Evolutionary conservation across 345 rosid genomes (phyloP), one percentile per base, ranked within the genome.

Genomic region (Euphorbia peplus): DNA sequence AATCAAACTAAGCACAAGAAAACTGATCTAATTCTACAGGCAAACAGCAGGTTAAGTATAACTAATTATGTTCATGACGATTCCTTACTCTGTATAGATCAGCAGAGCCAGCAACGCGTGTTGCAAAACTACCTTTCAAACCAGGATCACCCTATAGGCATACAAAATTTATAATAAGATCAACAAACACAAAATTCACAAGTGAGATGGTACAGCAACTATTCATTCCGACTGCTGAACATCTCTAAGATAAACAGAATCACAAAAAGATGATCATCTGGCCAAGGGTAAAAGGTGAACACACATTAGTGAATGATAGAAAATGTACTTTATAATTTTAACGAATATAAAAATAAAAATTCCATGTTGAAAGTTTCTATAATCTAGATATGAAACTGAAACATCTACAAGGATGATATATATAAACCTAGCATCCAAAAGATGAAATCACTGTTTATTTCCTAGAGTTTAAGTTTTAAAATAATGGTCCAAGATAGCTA

Each of bases 111-210:
- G 98, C 66, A 51, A 93, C 76, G 47, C 96, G 91, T 74, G 96
- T 89, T 42, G 98, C 96, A 47, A 93, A 89, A 71, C 70, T 78
- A 75, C 96, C 98, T 79, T 91, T 91, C 96, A 86, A 83, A n/a
- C 95, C 97, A 80, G 80, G 57, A 73, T 93, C 98, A 70, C 98
- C 98, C 98, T 93, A 51, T 19, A 71, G 54, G 46, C 29, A 56
- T 15, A 42, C 15, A 67, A 64, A 63, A 61, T 51, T 51, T 47
- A 57, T 14, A 39, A 46, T 24, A 63, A 67, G 24, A 66, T 4
- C 50, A 28, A 63, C 15, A 73, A 68, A 67, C 18, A 39, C 61
- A 35, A 51, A 58, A 19, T 42, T 68, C 47, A 29, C 51, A 41
- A 13, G 57, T 47, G 14, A 63, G 15, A 25, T 15, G 24, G 28